Evolutionary conservation across 1,139 yeast species (phyloP), one percentile per base, ranked within the genome.

Genomic region (Taphrina flavorubra): DNA sequence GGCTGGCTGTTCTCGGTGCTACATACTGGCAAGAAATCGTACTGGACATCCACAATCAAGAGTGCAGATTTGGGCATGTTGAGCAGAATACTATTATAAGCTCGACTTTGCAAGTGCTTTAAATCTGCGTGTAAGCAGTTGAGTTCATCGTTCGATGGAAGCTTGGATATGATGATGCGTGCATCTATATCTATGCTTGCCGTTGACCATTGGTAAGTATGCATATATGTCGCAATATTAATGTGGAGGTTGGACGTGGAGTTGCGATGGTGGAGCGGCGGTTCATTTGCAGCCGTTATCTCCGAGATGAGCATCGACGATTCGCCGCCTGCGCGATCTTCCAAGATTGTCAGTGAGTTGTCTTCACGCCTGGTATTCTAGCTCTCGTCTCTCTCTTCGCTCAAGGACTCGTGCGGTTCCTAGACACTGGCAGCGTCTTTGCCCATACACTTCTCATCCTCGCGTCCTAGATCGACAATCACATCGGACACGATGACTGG

Each of bases 401-500:
- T 2, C 31, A 25, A 25, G 31, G 31, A 25, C 31, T 25, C 31
- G 31, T 25, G 31, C 31, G 2, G 4, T 25, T 25, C 31, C 31
- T 25, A 25, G 4, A 25, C 4, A 25, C 31, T 25, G 31, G 4
- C 31, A 25, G 31, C 31, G 31, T 25, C 31, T 25, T 1, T 25
- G 31, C 31, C 31, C 31, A 25, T 25, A 25, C 31, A 25, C 31
- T 25, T 25, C 4, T 25, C 31, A 4, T 25, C 31, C 31, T 25
- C 4, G 31, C 31, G 31, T 4, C 31, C 31, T 25, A 25, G 31
- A 2, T 25, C 31, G 31, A 25, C 31, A 25, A 2, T 25, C 4
- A 25, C 31, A 4, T 25, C 4, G 31, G 51, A 16, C 6, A 59
- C n/a, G 82, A 62, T 78, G 81, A 47, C 88, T 92, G 92, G 84